Evolutionary conservation across 768 basidiomycete species (phyloP).

Genomic region (Cystofilobasidium bisporidii): DNA sequence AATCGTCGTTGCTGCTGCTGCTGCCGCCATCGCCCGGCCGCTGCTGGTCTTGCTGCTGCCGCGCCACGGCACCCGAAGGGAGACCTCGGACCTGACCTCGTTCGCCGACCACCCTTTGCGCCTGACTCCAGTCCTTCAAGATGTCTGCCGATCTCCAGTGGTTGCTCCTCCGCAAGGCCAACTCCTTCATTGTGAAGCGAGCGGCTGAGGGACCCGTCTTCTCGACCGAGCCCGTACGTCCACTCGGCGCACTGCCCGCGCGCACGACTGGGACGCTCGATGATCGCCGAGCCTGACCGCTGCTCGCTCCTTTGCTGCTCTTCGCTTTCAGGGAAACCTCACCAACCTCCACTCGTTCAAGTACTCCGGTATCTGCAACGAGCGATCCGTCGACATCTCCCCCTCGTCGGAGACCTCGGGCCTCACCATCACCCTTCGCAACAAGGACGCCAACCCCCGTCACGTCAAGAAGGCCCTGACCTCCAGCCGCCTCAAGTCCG

Average conservation of each 20-base stretch:
- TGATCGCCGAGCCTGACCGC: background rate
- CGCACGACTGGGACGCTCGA: too few relatives aligned
- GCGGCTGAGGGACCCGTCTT: conserved; percentile 63
- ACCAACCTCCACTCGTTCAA: conserved; percentile 83
- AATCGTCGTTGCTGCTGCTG: too few relatives aligned
- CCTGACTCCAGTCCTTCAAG: conserved; percentile 10
- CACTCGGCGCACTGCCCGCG: too few relatives aligned
- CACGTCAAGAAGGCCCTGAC: conserved; percentile 24
- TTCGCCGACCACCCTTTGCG: background rate
- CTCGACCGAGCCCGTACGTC: conserved; percentile 60
- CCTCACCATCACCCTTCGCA: conserved; percentile 22
- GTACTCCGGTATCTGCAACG: conserved; percentile 78
- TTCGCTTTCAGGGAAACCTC: conserved; percentile 50
- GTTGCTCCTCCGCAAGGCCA: conserved; percentile 72
- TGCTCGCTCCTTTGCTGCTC: background rate
- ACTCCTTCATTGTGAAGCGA: conserved; percentile 77
- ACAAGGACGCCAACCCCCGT: conserved; percentile 20
- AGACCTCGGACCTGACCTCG: background rate
- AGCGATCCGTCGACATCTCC: conserved; percentile 46
- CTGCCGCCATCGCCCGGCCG: too few relatives aligned
- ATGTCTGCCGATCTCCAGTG: conserved; percentile 55
- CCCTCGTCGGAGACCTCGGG: conserved; percentile 23
- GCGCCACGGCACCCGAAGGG: too few relatives aligned
- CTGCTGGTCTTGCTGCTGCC: too few relatives aligned
- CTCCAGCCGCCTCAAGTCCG: conserved; percentile 23